These are phyloP conservation scores for Penicillium longicatenatum DNA, from an alignment of 495 filamentous ascomycete species.

Conservation along the genomic window DNA sequence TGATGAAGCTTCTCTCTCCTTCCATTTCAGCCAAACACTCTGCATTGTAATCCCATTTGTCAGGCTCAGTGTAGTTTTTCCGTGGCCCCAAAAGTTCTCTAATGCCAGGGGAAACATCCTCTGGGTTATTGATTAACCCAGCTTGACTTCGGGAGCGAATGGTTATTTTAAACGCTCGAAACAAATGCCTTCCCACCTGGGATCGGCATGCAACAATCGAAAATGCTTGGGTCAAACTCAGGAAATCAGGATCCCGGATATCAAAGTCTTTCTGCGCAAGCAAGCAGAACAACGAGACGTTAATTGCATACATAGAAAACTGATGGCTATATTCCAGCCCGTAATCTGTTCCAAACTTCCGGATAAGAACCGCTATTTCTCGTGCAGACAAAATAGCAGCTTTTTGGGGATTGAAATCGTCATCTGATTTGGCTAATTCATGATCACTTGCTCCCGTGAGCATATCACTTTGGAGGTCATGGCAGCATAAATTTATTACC, in stretches of 20 bases:
- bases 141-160: neutral
- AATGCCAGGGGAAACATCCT: constrained; percentile 4
- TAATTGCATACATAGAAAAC: constrained; percentile 36
- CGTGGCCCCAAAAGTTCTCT: constrained; percentile 20
- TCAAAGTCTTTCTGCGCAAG: constrained; percentile 29
- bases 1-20: constrained; percentile 9
- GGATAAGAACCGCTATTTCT: neutral
- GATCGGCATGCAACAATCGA: constrained; percentile 28
- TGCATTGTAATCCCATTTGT: constrained; percentile 16
- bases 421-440: too few species aligned
- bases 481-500: constrained; percentile 29
- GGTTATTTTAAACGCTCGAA: constrained; percentile 32
- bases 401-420: too few species aligned
- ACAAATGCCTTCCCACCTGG: constrained; percentile 28
- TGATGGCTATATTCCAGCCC: constrained; percentile 34
- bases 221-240: constrained; percentile 27
- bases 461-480: constrained; percentile 11
- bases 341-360: constrained; percentile 21
- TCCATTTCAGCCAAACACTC: constrained; percentile 11
- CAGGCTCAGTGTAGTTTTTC: constrained; percentile 1
- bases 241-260: constrained; percentile 32
- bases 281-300: constrained; percentile 32
- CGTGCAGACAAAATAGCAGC: too few species aligned
- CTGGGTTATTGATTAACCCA: too few species aligned
- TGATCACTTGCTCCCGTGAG: too few species aligned